Evolutionary conservation across 805 yeast genomes (phyloP).

Genomic region (Wickerhamomyces bisporus): DNA sequence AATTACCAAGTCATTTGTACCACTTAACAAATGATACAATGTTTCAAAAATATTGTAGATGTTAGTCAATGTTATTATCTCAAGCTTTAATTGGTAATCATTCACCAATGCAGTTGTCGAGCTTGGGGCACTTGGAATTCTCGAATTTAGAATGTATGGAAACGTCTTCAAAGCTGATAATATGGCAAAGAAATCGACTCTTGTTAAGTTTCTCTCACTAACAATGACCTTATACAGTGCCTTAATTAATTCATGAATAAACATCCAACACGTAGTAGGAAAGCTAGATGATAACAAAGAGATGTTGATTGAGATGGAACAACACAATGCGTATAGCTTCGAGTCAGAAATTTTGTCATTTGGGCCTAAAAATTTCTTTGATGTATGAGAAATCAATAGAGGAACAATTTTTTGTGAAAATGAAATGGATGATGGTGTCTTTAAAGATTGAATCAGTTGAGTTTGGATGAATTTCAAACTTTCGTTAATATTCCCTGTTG

Average conservation of each 20-base stretch:
- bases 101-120: too few relatives aligned
- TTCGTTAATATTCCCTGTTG: slow-evolving; percentile 12
- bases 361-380: slow-evolving; percentile 4
- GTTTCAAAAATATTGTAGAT: slow-evolving; percentile 10
- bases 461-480: slow-evolving; percentile 12
- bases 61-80: slow-evolving; percentile 9
- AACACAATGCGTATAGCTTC: slow-evolving; percentile 15
- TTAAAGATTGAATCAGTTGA: slow-evolving; percentile 9
- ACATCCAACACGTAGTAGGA: slow-evolving; percentile 16
- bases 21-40: slow-evolving; percentile 10
- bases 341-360: slow-evolving; percentile 11
- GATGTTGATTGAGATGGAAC: slow-evolving; percentile 16
- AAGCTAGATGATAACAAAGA: slow-evolving; percentile 3
- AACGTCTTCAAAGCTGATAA: slow-evolving; percentile 12
- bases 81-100: slow-evolving; percentile 9
- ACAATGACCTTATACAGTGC: slow-evolving; percentile 6
- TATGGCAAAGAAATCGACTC: slow-evolving; percentile 15
- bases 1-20: slow-evolving; percentile 12
- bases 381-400: slow-evolving; percentile 3
- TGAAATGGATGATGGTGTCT: slow-evolving; percentile 1
- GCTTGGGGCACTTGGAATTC: slow-evolving; percentile 8
- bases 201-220: slow-evolving; percentile 11
- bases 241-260: slow-evolving; percentile 10
- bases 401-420: slow-evolving; percentile 6
- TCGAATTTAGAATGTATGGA: slow-evolving; percentile 10